Evolutionary conservation across 2,329 filamentous ascomycete species (phyloP).

Genomic region (Zymoseptoria ardabiliae): DNA sequence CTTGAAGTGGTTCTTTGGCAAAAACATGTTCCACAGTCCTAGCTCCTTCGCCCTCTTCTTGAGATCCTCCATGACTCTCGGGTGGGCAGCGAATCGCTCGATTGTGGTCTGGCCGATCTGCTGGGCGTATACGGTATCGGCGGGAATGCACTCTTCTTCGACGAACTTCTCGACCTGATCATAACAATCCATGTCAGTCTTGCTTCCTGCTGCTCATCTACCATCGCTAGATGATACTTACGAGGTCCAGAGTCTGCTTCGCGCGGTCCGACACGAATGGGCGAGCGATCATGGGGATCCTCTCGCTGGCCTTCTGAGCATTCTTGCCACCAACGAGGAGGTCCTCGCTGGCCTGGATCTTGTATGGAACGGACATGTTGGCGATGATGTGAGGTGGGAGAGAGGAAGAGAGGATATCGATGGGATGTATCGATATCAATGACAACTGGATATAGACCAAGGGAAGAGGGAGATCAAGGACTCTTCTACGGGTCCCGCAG

Average conservation of each 20-base stretch:
- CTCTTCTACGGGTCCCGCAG: background rate
- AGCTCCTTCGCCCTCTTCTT: slow-evolving; percentile 76
- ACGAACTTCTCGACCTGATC: slow-evolving; percentile 75
- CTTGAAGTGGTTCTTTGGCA: slow-evolving; percentile 90
- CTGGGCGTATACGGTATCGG: slow-evolving; percentile 71
- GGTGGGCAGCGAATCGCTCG: slow-evolving; percentile 72
- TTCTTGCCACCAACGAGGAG: slow-evolving; percentile 22
- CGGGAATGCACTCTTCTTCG: slow-evolving; percentile 74
- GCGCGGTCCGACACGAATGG: slow-evolving; percentile 74
- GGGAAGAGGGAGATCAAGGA: background rate
- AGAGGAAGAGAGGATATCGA: background rate
- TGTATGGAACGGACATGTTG: slow-evolving; percentile 32
- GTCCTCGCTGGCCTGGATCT: slow-evolving; percentile 29
- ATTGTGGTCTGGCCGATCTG: slow-evolving; percentile 65
- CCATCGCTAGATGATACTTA: background rate
- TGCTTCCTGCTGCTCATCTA: background rate
- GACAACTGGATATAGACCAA: slow-evolving; percentile 2
- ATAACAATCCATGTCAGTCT: slow-evolving; percentile 4
- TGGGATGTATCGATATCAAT: slow-evolving; percentile 1
- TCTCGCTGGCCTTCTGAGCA: slow-evolving; percentile 42
- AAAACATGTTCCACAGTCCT: slow-evolving; percentile 97
- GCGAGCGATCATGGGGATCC: slow-evolving; percentile 51
- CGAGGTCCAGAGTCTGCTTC: slow-evolving; percentile 71
- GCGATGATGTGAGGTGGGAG: background rate
- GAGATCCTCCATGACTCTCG: slow-evolving; percentile 76